Conservation (phyloP, 2,329 filamentous ascomycete genomes). For the Apiospora hydei region DNA sequence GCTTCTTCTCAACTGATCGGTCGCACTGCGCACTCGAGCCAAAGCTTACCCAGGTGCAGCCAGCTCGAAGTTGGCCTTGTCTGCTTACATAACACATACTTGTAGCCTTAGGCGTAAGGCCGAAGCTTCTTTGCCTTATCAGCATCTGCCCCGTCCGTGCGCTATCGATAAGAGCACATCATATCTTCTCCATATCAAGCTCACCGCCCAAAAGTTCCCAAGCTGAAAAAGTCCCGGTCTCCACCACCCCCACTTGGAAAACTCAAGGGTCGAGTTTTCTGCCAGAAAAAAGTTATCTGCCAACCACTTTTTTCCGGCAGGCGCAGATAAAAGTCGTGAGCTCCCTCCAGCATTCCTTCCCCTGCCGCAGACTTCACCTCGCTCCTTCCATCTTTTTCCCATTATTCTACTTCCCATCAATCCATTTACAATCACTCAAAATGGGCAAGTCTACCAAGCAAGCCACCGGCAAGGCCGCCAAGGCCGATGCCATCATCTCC, state of each 20-base stretch:
- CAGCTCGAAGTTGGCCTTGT: conserved; percentile 8
- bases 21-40: conserved; percentile 6
- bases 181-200: conserved; percentile 18
- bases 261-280: conserved; percentile 26
- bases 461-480: conserved; percentile 56
- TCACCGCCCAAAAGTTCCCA: conserved; percentile 28
- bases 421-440: conserved; percentile 42
- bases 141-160: neutral
- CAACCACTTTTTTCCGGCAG: conserved; percentile 30
- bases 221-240: conserved; percentile 1
- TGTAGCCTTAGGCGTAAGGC: conserved; percentile 22
- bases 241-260: conserved; percentile 16
- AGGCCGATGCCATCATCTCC: conserved; percentile 56
- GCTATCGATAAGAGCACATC: conserved; percentile 1
- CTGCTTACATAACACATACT: neutral
- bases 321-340: conserved; percentile 16
- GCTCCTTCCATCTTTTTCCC: conserved; percentile 29
- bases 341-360: conserved; percentile 26
- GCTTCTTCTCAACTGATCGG: conserved; percentile 15
- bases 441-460: conserved; percentile 73
- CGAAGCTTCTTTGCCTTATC: neutral
- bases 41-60: conserved; percentile 2
- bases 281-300: conserved; percentile 5
- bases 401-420: conserved; percentile 1
- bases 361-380: conserved; percentile 24